phyloP scores from a whole-genome alignment of 257 asterid genomes.

The Perilla frutescens region DNA sequence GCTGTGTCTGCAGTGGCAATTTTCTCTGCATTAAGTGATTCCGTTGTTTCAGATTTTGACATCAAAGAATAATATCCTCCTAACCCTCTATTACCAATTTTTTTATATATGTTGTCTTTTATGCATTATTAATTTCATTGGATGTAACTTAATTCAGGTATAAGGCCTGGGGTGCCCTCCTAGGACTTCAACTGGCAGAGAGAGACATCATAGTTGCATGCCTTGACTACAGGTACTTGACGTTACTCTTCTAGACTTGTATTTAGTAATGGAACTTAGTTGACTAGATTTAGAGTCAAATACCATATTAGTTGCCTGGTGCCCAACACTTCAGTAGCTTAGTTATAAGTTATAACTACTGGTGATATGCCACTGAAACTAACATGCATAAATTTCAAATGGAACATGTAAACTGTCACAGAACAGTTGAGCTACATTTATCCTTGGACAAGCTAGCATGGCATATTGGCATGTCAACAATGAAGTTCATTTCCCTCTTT shows the following conservation, averaged over 20 bases:
- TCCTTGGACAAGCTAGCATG: constrained; percentile 5
- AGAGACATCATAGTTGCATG: constrained; percentile 95
- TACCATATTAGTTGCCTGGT: constrained; percentile 23
- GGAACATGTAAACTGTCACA: neutral
- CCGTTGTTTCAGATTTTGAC: neutral
- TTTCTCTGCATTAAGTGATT: neutral
- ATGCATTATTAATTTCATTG: neutral
- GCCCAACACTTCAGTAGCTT: constrained; percentile 14
- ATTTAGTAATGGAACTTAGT: neutral
- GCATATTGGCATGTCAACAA: neutral
- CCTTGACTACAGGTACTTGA: constrained; percentile 84
- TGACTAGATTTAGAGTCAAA: constrained; percentile 17
- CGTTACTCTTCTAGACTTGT: constrained; percentile 22
- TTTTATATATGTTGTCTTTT: neutral
- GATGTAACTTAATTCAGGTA: constrained; percentile 57
- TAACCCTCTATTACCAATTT: neutral
- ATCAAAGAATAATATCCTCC: constrained; percentile 14
- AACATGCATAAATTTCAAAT: constrained; percentile 9
- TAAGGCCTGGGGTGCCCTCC: constrained; percentile 98
- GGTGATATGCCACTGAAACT: constrained; percentile 11
- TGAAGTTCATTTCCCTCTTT: constrained; percentile 9
- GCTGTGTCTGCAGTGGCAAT: neutral
- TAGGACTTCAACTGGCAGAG: constrained; percentile 90
- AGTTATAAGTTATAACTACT: neutral
- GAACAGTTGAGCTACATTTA: neutral